Conservation (phyloP, 805 yeast species). For the Schwanniomyces pseudopolymorphus region DNA sequence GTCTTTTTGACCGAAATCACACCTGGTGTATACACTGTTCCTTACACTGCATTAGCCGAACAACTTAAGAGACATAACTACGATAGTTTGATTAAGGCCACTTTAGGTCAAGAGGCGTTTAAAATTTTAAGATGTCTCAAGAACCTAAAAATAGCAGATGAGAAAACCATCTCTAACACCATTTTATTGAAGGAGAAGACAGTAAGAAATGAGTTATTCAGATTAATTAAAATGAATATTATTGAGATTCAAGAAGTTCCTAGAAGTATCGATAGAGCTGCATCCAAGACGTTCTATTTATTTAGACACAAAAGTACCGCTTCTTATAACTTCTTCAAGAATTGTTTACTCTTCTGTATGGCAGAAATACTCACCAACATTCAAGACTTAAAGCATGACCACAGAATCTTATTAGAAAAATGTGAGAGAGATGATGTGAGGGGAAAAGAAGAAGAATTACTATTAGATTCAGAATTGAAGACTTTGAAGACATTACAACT, state of each 20-base stretch:
- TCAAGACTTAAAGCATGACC: conserved; percentile 54
- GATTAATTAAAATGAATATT: conserved; percentile 65
- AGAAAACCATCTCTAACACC: conserved; percentile 71
- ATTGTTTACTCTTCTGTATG: conserved; percentile 52
- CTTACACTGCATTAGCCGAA: conserved; percentile 52
- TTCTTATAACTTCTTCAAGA: conserved; percentile 33
- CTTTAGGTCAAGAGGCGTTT: conserved; percentile 65
- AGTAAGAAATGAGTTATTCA: conserved; percentile 68
- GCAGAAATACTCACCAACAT: conserved; percentile 51
- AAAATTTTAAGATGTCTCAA: conserved; percentile 78
- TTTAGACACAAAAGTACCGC: conserved; percentile 60
- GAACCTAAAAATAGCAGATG: conserved; percentile 71
- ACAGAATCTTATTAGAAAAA: conserved; percentile 70
- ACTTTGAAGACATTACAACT: conserved; percentile 63
- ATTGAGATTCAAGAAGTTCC: conserved; percentile 94
- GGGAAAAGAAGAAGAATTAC: conserved; percentile 72
- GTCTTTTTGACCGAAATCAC: conserved; percentile 58
- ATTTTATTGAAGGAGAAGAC: conserved; percentile 78
- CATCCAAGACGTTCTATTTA: conserved; percentile 80
- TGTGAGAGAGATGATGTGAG: conserved; percentile 88
- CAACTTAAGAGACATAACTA: conserved; percentile 48
- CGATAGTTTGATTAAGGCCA: conserved; percentile 57
- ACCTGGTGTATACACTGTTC: conserved; percentile 61
- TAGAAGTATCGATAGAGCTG: conserved; percentile 86
- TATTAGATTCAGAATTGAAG: conserved; percentile 72